Base-by-base conservation (phyloP, 176 grass and related monocot species). In the Carex littledalei region DNA sequence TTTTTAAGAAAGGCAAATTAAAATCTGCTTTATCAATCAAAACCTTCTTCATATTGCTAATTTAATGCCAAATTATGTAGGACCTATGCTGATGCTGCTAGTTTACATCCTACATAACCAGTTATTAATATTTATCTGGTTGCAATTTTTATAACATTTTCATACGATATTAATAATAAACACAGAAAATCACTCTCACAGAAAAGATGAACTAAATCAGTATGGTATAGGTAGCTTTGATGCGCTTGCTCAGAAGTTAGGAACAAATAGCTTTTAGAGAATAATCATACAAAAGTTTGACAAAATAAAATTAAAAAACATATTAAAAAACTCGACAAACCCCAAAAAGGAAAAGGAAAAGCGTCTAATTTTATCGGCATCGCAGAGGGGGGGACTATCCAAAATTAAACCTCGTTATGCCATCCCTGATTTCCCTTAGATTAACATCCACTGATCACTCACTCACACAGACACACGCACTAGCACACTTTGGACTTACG, bases 401-500 rank as follows among this genome's bases (percentile, higher is more conserved):
- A 17, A 31, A 56, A 54, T 55, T 56, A 56, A 32, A 78, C 74
- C 49, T 57, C 50, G 50, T 5, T 32, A 78, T 34, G 22, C 13
- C 6, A 78, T 26, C 5, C 49, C 50, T 34, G 5, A 78, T 78
- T 32, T 13, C 12, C 73, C 22, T 56, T 29, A 54, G 47, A 54
- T 16, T 31, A 78, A 14, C 24, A 32, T 17, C 11, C 6, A 78
- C 49, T 63, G 20, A 13, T 83, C 81, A 67, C 37, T 43, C 32
- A 81, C 8, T 67, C 35, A 49, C 59, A 65, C 61, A 43, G 84
- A 62, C 12, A 63, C 34, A 64, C 84, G 5, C 71, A 53, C 9
- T 53, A 24, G 53, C 45, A 35, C 5, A 53, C 9, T 50, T 52
- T 53, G 13, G 8, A 91, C 89, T 63, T 22, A 98, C 95, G 74